Base-by-base conservation (phyloP, 2,329 filamentous ascomycete species). In the Xylariaceae sp. region DNA sequence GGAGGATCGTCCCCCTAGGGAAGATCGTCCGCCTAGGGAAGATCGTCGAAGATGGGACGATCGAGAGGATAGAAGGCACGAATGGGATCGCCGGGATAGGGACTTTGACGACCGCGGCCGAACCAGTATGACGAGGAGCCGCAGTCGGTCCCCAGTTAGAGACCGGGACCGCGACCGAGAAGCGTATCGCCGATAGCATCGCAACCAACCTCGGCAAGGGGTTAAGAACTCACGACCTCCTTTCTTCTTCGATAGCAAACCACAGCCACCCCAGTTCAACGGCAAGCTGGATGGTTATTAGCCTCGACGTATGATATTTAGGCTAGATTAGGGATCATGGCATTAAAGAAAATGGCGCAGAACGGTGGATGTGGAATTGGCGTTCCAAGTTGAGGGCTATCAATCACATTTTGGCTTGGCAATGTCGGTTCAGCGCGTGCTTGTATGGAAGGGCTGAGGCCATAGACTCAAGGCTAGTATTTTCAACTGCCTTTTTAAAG, bases 171-270 rank as follows among this genome's bases (percentile, higher is more conserved):
- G 76, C 26, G 79, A 82, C 35, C 72, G 77, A 46, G 79, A 81
- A 45, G 62, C 72, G 37, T 81, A 82, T 67, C 77, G 79, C 54
- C 75, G 79, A 72, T 81, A 77, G 67, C 27, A 62, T 60, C 57
- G 59, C 55, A 41, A n/a, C 15, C 21, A 39, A 37, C 16, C 53
- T 60, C 50, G 41, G 32, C 36, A 18, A 52, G 27, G 26, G 36
- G 16, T 15, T 42, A 11, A 21, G 15, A 13, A 18, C 15, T 26
- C 40, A 27, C 37, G 20, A 7, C 15, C 21, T 20, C 23, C 37
- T 37, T 27, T 13, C 16, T 36, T 41, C 24, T 48, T 21, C 10
- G n/a, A 41, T 24, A 32, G 35, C 10, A 35, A 32, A 21, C 37
- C 4, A 10, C 29, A 10, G 30, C 41, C 32, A 15, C 30, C 23